These are phyloP conservation scores for Cercospora sojina DNA, from an alignment of 2,329 filamentous ascomycete genomes.

Conservation along the genomic window DNA sequence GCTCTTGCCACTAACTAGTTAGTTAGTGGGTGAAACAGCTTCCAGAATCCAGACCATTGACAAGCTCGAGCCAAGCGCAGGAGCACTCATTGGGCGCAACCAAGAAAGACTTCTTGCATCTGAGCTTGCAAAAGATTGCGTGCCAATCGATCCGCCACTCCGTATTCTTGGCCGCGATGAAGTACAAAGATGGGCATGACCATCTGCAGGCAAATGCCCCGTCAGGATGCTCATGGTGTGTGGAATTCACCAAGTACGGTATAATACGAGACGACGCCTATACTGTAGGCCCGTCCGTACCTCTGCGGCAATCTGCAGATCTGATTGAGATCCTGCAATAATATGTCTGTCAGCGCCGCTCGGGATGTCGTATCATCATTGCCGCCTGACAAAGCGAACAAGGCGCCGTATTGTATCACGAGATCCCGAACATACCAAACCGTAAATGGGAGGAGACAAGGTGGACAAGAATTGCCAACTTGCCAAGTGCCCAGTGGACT, in stretches of 20 bases:
- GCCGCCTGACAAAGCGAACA: conserved; percentile 2
- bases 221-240: neutral
- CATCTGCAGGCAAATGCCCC: neutral
- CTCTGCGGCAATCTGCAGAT: neutral
- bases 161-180: neutral
- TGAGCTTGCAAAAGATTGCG: neutral
- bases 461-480: conserved; percentile 6
- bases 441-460: conserved; percentile 11
- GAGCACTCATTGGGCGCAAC: neutral
- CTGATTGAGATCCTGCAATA: neutral
- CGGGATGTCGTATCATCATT: neutral
- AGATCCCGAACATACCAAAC: neutral
- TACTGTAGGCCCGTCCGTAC: neutral
- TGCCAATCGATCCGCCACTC: neutral
- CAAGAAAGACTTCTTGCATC: neutral
- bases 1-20: neutral
- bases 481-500: conserved; percentile 9
- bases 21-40: neutral
- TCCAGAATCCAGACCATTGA: neutral
- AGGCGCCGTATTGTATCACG: conserved; percentile 2
- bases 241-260: neutral
- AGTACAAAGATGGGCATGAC: neutral
- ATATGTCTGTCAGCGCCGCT: neutral
- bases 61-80: neutral
- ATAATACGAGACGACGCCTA: neutral